Percentiles rank a stretch among this genome's conserved stretches.
Evolutionary conservation across 495 filamentous ascomycete genomes (phyloP).

Genomic region (Alectoria sarmentosa): DNA sequence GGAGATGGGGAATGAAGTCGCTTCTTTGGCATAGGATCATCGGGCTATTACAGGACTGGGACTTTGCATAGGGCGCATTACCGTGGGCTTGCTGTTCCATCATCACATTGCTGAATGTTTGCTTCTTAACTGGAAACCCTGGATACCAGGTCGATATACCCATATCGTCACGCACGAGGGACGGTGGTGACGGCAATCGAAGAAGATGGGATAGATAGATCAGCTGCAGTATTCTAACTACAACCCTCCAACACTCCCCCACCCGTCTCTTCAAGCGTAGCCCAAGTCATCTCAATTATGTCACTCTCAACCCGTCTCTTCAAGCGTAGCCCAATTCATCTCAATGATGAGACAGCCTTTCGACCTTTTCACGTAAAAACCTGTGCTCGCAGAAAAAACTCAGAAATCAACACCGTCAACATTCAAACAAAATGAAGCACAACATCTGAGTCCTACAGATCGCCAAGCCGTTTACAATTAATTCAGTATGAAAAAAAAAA

Average conservation of each 20-base stretch:
- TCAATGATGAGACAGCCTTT: too few relatives aligned
- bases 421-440: too few relatives aligned
- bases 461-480: too few relatives aligned
- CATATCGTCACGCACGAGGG: neutral
- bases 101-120: neutral
- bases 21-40: slow-evolving; percentile 9
- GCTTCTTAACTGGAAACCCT: neutral
- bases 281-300: too few relatives aligned
- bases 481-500: too few relatives aligned
- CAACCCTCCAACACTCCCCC: neutral
- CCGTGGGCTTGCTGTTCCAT: neutral
- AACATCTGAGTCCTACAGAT: too few relatives aligned
- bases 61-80: neutral
- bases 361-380: too few relatives aligned
- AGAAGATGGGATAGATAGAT: neutral
- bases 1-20: slow-evolving; percentile 12
- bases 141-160: neutral
- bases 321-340: too few relatives aligned
- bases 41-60: neutral
- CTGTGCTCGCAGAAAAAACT: too few relatives aligned
- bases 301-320: neutral
- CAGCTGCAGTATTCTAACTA: neutral
- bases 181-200: too few relatives aligned
- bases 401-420: too few relatives aligned
- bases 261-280: neutral